Base-by-base conservation (phyloP, 805 yeast species). In the Candida maltosa region DNA sequence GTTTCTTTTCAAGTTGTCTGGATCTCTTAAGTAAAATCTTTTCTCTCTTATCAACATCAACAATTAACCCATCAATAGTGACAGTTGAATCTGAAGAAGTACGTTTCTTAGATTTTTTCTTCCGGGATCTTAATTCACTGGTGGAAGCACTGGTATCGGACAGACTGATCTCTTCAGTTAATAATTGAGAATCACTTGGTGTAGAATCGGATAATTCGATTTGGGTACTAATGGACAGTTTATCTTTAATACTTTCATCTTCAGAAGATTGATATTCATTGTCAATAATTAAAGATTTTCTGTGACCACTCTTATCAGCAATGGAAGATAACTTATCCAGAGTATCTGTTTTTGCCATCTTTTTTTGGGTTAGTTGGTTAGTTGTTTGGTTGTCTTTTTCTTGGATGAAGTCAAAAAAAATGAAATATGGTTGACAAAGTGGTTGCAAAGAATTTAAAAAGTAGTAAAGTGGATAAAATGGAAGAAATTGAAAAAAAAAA, bases 271-370 rank as follows among this genome's bases (percentile, higher is more conserved):
- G 24, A 31, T 47, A 51, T 5, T 53, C 56, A 29, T 51, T 44
- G 27, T 40, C 42, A 6, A 46, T 16, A 14, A 40, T 38, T 5
- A 56, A 38, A 1, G 55, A 46, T 22, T 33, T 26, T 31, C 61
- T 40, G 10, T 35, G 36, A 2, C 50, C 49, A 11, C 33, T 48
- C 18, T 54, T 41, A 23, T 46, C 35, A 7, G 42, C 37, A 6
- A 54, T 51, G 2, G 36, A 26, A 6, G 44, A 37, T 17, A 53
- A 19, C 12, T 39, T 29, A 26, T 39, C 31, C 21, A 17, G 16
- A 5, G 42, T 35, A 20, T 26, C n/a, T 23, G 38, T 29, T 20
- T 32, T 26, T n/a, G n/a, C n/a, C n/a, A n/a, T n/a, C n/a, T n/a
- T n/a, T n/a, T n/a, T n/a, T n/a, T n/a, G n/a, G n/a, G n/a, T n/a